These are phyloP conservation scores for Ulmus americana DNA, from an alignment of 331 rosid species.

Conservation along the genomic window DNA sequence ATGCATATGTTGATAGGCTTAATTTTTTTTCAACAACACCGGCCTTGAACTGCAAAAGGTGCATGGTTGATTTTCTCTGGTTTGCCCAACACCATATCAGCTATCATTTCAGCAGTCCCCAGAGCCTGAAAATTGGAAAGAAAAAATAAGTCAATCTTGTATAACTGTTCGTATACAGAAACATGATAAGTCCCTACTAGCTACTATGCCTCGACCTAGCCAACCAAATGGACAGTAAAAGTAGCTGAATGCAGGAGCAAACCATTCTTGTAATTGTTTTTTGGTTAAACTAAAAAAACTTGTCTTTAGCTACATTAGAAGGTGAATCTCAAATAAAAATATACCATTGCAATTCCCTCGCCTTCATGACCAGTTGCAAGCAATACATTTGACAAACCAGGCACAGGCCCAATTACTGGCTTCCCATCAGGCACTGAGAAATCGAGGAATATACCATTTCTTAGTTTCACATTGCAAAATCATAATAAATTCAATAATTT, in stretches of 20 bases:
- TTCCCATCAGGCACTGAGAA: constrained; percentile 84
- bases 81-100: constrained; percentile 59
- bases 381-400: constrained; percentile 67
- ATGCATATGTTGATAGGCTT: constrained; percentile 3
- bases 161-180: neutral
- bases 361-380: constrained; percentile 98
- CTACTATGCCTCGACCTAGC: neutral
- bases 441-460: constrained; percentile 19
- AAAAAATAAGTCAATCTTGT: neutral
- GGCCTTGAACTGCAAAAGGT: constrained; percentile 49
- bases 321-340: neutral
- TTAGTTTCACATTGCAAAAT: neutral
- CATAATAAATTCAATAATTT: constrained; percentile 12
- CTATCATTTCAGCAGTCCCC: constrained; percentile 84
- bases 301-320: constrained; percentile 12
- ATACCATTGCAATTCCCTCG: constrained; percentile 73
- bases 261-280: neutral
- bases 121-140: constrained; percentile 53
- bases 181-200: neutral
- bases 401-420: constrained; percentile 75
- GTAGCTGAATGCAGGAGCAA: neutral
- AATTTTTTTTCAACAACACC: constrained; percentile 33
- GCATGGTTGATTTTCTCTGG: constrained; percentile 39
- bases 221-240: constrained; percentile 3
- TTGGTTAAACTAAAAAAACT: neutral